A percentile compares a stretch with the other conserved stretches of the same genome.
Evolutionary conservation across 2,329 filamentous ascomycete genomes (phyloP).

Genomic region (Colletotrichum falcatum): DNA sequence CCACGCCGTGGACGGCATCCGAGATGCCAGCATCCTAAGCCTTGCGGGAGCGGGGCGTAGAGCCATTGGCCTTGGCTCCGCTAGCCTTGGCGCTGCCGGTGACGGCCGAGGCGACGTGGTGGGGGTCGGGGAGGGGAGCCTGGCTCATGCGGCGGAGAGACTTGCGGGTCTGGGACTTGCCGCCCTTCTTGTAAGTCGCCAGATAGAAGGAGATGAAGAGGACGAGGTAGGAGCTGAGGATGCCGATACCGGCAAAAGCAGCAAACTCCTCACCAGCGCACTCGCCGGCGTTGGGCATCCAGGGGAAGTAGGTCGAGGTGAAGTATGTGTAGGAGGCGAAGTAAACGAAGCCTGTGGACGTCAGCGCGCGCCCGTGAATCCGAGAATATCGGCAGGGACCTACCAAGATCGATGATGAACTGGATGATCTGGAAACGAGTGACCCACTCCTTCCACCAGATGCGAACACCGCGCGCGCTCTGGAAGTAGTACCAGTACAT

Average conservation of each 20-base stretch:
- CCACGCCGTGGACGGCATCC: conserved; percentile 30
- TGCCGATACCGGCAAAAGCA: conserved; percentile 90
- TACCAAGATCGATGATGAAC: conserved; percentile 96
- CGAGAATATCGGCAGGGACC: conserved; percentile 49
- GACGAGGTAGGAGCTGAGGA: conserved; percentile 93
- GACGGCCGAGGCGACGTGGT: conserved; percentile 68
- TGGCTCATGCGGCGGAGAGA: conserved; percentile 74
- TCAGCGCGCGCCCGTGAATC: conserved; percentile 32
- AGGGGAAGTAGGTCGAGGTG: conserved; percentile 87
- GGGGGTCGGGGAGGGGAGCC: conserved; percentile 83
- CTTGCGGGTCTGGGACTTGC: conserved; percentile 85
- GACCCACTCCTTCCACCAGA: conserved; percentile 99
- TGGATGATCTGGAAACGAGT: conserved; percentile 97
- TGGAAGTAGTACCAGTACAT: conserved; percentile 99
- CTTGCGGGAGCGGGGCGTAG: conserved; percentile 76
- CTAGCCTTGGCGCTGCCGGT: conserved; percentile 66
- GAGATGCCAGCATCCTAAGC: conserved; percentile 59
- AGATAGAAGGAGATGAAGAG: conserved; percentile 99
- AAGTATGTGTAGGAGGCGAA: conserved; percentile 99
- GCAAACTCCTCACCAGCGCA: conserved; percentile 98
- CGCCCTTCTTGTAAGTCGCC: conserved; percentile 91
- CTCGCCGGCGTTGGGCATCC: conserved; percentile 84
- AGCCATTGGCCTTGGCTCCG: conserved; percentile 68
- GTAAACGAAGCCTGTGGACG: conserved; percentile 86
- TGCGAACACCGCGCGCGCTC: conserved; percentile 91